Conservation (phyloP, 139 green algal species). For the Bryopsis sp. region DNA sequence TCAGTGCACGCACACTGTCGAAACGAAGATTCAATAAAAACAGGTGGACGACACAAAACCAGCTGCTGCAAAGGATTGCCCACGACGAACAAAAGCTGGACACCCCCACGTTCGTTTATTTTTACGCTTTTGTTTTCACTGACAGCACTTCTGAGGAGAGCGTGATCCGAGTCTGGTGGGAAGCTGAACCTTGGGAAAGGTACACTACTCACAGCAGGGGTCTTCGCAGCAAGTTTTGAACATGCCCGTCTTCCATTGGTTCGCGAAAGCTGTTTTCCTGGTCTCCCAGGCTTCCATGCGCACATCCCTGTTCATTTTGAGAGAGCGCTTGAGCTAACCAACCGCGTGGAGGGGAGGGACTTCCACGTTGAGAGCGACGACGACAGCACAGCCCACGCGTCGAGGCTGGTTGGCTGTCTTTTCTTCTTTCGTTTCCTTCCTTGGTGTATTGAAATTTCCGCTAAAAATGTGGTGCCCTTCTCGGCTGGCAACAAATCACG, state of each 20-base stretch:
- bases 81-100: too few relatives aligned
- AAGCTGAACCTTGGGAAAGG: too few relatives aligned
- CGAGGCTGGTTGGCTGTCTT: too few relatives aligned
- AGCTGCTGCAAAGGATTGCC: not conserved
- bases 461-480: too few relatives aligned
- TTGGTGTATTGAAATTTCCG: too few relatives aligned
- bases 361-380: too few relatives aligned
- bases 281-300: slow-evolving; percentile 12
- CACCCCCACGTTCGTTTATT: too few relatives aligned
- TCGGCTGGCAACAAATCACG: too few relatives aligned
- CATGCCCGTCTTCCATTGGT: slow-evolving; percentile 17
- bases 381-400: too few relatives aligned
- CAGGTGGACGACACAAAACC: not conserved
- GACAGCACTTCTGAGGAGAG: not conserved
- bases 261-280: slow-evolving; percentile 11
- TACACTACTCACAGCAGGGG: slow-evolving; percentile 3
- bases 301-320: slow-evolving; percentile 5
- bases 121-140: not conserved
- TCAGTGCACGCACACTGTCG: not conserved
- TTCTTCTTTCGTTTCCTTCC: too few relatives aligned
- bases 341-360: too few relatives aligned
- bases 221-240: not conserved
- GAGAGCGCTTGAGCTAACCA: too few relatives aligned
- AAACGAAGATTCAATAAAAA: not conserved
- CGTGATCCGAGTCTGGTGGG: not conserved